Evolutionary conservation across 352 stramenopile genomes (phyloP).

Genomic region (Detonula confervacea): DNA sequence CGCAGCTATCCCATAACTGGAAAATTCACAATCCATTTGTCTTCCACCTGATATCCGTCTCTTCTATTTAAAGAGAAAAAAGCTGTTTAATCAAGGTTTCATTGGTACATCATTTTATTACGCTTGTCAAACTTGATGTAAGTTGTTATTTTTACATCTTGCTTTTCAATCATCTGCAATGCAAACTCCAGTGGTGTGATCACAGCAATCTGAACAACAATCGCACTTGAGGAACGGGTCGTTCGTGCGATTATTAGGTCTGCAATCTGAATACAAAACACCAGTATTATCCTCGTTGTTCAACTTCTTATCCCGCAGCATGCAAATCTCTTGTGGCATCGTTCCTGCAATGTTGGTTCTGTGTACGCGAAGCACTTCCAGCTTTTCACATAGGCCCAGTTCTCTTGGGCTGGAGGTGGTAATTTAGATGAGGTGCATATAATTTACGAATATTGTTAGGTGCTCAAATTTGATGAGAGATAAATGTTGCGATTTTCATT

Average conservation of each 20-base stretch:
- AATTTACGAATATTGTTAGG: too few species aligned
- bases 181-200: constrained; percentile 36
- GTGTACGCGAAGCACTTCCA: constrained; percentile 30
- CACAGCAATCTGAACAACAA: constrained; percentile 41
- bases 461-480: too few species aligned
- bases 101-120: too few species aligned
- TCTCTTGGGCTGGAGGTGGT: constrained; percentile 31
- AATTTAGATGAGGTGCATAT: too few species aligned
- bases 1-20: too few species aligned
- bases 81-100: too few species aligned
- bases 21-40: too few species aligned
- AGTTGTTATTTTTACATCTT: too few species aligned
- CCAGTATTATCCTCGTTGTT: constrained; percentile 19
- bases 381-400: constrained; percentile 36
- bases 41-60: too few species aligned
- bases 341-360: constrained; percentile 25
- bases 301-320: constrained; percentile 30
- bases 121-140: too few species aligned
- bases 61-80: too few species aligned
- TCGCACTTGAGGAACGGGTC: constrained; percentile 19
- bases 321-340: constrained; percentile 31
- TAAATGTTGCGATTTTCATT: too few species aligned
- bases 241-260: constrained; percentile 31
- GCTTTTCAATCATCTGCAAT: constrained; percentile 37
- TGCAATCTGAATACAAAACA: constrained; percentile 39